Conservation (phyloP, 768 basidiomycete species). For the Strobilomyces dryophilus region DNA sequence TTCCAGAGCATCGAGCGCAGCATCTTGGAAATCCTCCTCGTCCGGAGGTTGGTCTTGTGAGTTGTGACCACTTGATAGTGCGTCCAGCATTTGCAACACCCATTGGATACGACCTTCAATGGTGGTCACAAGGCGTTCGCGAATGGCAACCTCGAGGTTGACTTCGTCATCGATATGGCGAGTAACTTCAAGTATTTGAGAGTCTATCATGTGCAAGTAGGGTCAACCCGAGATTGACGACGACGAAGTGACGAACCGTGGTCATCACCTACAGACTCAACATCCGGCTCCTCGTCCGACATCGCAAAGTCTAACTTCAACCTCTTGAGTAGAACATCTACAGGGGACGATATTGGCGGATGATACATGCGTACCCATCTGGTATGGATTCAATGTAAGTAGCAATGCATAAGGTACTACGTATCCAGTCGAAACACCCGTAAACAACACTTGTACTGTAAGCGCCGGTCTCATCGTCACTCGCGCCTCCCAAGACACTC, state of each 20-base stretch:
- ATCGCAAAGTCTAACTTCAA: constrained; percentile 1
- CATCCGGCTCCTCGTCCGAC: constrained; percentile 11
- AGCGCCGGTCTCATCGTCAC: too few species aligned
- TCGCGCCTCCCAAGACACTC: too few species aligned
- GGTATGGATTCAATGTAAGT: neutral
- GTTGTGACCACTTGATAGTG: constrained; percentile 22
- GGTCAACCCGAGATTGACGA: neutral
- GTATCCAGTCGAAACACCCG: neutral
- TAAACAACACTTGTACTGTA: neutral
- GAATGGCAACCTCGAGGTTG: constrained; percentile 40
- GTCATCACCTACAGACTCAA: constrained; percentile 8
- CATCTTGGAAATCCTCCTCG: constrained; percentile 34
- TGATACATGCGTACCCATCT: constrained; percentile 26
- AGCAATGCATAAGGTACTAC: too few species aligned
- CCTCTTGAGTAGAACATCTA: constrained; percentile 14
- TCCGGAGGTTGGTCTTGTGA: constrained; percentile 18
- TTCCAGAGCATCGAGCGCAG: constrained; percentile 41
- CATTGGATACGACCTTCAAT: constrained; percentile 44
- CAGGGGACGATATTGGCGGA: constrained; percentile 12
- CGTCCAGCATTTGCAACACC: constrained; percentile 39
- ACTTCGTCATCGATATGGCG: constrained; percentile 35
- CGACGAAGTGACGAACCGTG: constrained; percentile 13
- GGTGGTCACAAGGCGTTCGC: constrained; percentile 38
- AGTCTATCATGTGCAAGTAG: constrained; percentile 11
- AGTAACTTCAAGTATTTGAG: constrained; percentile 10